Base-by-base conservation (phyloP, 2,329 filamentous ascomycete genomes). In the Fusarium transvaalense region DNA sequence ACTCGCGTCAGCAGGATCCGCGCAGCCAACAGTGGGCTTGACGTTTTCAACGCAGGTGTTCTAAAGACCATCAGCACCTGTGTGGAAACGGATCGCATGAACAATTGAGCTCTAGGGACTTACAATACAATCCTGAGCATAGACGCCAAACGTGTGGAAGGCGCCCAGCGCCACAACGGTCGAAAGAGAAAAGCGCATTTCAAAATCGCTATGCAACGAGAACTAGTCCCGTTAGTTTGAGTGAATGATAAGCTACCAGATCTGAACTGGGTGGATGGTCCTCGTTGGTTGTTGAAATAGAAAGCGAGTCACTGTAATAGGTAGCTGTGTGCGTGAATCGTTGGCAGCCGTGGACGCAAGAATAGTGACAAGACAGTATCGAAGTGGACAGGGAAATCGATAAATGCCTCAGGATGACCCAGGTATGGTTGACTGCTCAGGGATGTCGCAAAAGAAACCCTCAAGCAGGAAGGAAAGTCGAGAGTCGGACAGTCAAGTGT, bases 61-160 rank as follows among this genome's bases (percentile, higher is more conserved):
- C 71, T 75, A 32, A 35, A 34, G 32, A 47, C 21, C 23, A 47
- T 73, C 42, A 73, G 68, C 34, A 58, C n/a, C 32, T 31, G 43
- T 12, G 31, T 46, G 25, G 46, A 27, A 23, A 19, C 42, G n/a
- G 45, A 59, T 31, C 6, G 31, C 43, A 25, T 39, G 38, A 23
- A n/a, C 31, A 10, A 17, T 15, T 17, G 23, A 42, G 39, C 15
- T 19, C 29, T 34, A 42, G 17, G 21, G 25, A 76, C 78, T 76
- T 73, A 80, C 78, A 48, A 79, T 66, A 56, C 77, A 79, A 4
- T 70, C 67, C 35, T 69, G 54, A 43, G 69, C 77, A 42, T 68
- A 64, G 31, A 75, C 77, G 41, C 69, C 62, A 19, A 74, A 47
- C 6, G 71, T 55, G 13, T 72, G 71, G 19, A 76, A 50, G 56